These are phyloP conservation scores for Boletus pseudopeckii DNA, from an alignment of 768 basidiomycete species.

Conservation along the genomic window DNA sequence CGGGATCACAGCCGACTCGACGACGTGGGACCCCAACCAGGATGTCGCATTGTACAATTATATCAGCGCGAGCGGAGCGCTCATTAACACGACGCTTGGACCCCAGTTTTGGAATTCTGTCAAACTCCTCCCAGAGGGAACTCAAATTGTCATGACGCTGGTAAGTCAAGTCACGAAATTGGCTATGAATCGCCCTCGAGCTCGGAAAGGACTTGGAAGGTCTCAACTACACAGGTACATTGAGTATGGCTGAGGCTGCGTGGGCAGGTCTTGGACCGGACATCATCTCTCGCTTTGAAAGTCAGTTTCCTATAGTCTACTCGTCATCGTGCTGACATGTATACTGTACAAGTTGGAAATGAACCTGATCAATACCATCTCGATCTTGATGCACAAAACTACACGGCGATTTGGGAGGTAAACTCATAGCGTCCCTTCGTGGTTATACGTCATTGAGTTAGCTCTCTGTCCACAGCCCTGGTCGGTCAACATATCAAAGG, in stretches of 20 bases:
- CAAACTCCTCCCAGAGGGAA: constrained; percentile 40
- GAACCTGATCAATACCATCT: constrained; percentile 51
- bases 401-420: constrained; percentile 45
- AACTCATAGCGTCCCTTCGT: constrained; percentile 2
- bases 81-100: constrained; percentile 51
- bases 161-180: constrained; percentile 23
- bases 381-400: constrained; percentile 41
- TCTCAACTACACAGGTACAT: constrained; percentile 40
- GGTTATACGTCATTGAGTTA: background rate
- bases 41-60: constrained; percentile 35
- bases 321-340: background rate
- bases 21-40: constrained; percentile 44
- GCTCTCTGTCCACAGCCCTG: constrained; percentile 34
- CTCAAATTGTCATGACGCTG: constrained; percentile 45
- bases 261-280: constrained; percentile 33
- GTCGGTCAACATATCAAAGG: constrained; percentile 46
- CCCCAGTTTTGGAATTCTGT: constrained; percentile 49
- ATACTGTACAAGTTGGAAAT: constrained; percentile 40
- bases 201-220: constrained; percentile 41
- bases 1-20: constrained; percentile 54
- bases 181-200: background rate
- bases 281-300: constrained; percentile 45
- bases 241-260: constrained; percentile 43
- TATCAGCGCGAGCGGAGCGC: constrained; percentile 40
- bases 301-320: constrained; percentile 20